Evolutionary conservation across 2,329 filamentous ascomycete genomes (phyloP), one percentile per base, ranked within the genome.

Genomic region (Stagonosporopsis rhizophila): DNA sequence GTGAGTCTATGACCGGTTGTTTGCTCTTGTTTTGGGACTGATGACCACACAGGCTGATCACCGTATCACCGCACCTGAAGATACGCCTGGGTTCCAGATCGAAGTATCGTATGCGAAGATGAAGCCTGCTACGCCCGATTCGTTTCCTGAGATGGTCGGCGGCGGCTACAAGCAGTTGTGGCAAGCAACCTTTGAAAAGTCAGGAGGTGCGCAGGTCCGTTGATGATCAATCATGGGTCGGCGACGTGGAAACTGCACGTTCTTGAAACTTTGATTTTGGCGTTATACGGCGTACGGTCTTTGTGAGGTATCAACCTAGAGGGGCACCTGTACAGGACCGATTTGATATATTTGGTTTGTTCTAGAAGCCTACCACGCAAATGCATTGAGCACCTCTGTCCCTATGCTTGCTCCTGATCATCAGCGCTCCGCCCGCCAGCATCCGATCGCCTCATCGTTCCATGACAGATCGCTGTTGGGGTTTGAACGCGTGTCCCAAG

Each of bases 81-180:
- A 75, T 23, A 67, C 77, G 6, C 66, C 71, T 0, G 75, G 75
- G 25, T 71, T 81, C 28, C 65, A 73, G 37, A 63, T 82, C 44
- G 73, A 71, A 2, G 75, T 81, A 11, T 70, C 77, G 28, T 73
- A 70, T 59, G 68, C 76, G 8, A 68, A 74, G 49, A 72, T 80
- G 35, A 61, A 71, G 42, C 77, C 78, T 7, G 70, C 78, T 4
- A 63, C 62, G 20, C 34, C 53, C 19, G 41, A 58, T 35, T 58
- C 53, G 2, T 62, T 65, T 27, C 62, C 62, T 28, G 54, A 56
- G 44, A 46, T 61, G 23, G 54, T 55, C 4, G 44, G 44, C 11
- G 48, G 52, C 19, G 60, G 58, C 19, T 60, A 57, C 44, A 44
- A 55, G 44, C 57, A 53, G 25, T 27, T 62, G 25, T 37, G 46